phyloP scores from a whole-genome alignment of 371 early-diverging fungal genomes.

The Lichtheimia hyalospora region DNA sequence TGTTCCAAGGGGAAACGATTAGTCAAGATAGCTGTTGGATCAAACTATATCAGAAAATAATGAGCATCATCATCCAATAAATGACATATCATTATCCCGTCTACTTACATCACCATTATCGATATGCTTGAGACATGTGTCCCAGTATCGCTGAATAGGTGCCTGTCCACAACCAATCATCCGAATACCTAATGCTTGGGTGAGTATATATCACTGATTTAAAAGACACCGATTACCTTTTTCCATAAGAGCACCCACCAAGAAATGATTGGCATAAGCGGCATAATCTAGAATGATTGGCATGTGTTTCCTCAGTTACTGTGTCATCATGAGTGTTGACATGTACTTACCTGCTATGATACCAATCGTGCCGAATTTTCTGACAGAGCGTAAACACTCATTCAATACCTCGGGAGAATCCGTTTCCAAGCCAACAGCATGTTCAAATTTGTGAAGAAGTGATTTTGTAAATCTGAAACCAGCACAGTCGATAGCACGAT shows the following conservation, averaged over 20 bases:
- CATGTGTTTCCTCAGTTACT: no score
- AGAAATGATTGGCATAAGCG: constrained; percentile 52
- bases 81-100: no score
- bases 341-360: no score
- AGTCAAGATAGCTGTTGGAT: constrained; percentile 57
- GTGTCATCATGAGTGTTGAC: no score
- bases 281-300: no score
- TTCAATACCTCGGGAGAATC: constrained; percentile 59
- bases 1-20: constrained; percentile 54
- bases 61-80: background rate
- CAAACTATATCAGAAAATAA: constrained; percentile 25
- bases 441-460: constrained; percentile 48
- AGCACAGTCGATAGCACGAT: constrained; percentile 56
- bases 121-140: constrained; percentile 40
- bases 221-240: constrained; percentile 26
- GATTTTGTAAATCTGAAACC: constrained; percentile 58
- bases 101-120: constrained; percentile 17
- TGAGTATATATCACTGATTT: background rate
- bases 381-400: constrained; percentile 46
- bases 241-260: constrained; percentile 66
- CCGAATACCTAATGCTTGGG: constrained; percentile 18
- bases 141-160: constrained; percentile 57
- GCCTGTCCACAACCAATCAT: constrained; percentile 58
- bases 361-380: constrained; percentile 51
- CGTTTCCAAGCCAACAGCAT: constrained; percentile 55